Evolutionary conservation across 2,329 filamentous ascomycete genomes (phyloP), one percentile per base, ranked within the genome.

Genomic region (Epichloe scottii): DNA sequence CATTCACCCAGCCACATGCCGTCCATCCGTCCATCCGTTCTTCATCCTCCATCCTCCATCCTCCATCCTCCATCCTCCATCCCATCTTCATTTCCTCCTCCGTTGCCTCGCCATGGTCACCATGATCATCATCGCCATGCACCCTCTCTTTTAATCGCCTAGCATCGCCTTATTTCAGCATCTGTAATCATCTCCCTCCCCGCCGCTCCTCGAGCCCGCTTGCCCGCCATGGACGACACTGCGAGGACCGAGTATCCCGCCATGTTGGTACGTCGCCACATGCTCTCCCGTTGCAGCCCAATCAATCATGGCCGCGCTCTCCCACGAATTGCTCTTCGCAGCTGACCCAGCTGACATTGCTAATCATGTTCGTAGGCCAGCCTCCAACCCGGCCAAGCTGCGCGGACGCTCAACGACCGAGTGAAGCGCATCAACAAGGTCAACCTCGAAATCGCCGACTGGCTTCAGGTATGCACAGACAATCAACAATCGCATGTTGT

Each of bases 371-470:
- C 41, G 15, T 53, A 97, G 91, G 83, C 84, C 59, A 79, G 81
- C 62, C 77, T 98, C 61, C 82, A 87, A 67, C 91, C 93, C 26
- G 72, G 72, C 59, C 88, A 93, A 71, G 90, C 93, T 54, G 87
- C 89, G 39, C 77, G 80, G 50, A 79, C 89, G 53, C 79, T 97
- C 61, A 86, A 84, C 68, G 90, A 96, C 60, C 87, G 93, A 62
- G 80, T 97, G 60, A 87, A 86, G 68, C 81, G 89, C 68, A 91
- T 97, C 65, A 80, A 79, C 61, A 89, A 84, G 67, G 73, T 95
- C 71, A 96, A 98, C 69, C 71, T 75, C 59, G 89, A 96, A 65
- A 88, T 98, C 62, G 91, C 91, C 67, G 91, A 97, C 71, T 98
- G 91, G 89, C 78, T 98, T 55, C 86, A 91, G 84, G 90, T 95